Evolutionary conservation across 148 eudicot genomes (phyloP), one percentile per base, ranked within the genome.

Genomic region (Silene latifolia): DNA sequence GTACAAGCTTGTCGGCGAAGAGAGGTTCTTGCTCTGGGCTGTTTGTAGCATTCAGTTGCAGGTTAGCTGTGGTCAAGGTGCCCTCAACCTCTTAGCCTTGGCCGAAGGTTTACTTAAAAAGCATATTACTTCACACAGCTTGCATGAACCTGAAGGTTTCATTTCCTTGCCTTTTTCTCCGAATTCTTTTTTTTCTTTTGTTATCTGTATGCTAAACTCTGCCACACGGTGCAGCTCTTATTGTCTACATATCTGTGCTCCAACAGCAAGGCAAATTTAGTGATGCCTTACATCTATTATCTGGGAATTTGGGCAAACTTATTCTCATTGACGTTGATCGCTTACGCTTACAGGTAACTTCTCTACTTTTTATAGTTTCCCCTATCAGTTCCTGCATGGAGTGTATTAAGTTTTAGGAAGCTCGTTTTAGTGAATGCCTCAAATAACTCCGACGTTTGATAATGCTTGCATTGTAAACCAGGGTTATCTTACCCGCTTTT

Each of bases 71-170:
- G 91, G 91, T 53, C 83, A 85, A 61, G 92, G 89, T 25, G 90
- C 82, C 69, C 85, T 83, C 17, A 90, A 91, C 78, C 78, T 95
- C 78, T 83, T 92, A 51, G 87, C 79, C 12, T 80, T 95, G 79
- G 98, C 98, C 67, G 98, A 95, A 86, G 97, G 91, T 64, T 87
- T 92, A 78, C 87, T 95, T 71, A 90, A 87, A 82, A 93, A 90
- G 83, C 98, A 93, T 79, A 92, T 95, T 82, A 83, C 83, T 70
- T 81, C 90, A 59, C 93, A 88, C 73, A 83, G 96, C 80, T 85
- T 95, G 86, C 97, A 95, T 77, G 98, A 95, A 80, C 97, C 98
- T 29, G 98, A 92, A 92, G 98, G 98, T 94, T 60, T 74, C 46
- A 21, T 58, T 72, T 57, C 19, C 14, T 42, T 21, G 25, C 42